A percentile compares a stretch with the other conserved stretches of the same genome.
These are phyloP conservation scores for Lipomyces lipofer DNA, from an alignment of 805 yeast species.

Conservation along the genomic window DNA sequence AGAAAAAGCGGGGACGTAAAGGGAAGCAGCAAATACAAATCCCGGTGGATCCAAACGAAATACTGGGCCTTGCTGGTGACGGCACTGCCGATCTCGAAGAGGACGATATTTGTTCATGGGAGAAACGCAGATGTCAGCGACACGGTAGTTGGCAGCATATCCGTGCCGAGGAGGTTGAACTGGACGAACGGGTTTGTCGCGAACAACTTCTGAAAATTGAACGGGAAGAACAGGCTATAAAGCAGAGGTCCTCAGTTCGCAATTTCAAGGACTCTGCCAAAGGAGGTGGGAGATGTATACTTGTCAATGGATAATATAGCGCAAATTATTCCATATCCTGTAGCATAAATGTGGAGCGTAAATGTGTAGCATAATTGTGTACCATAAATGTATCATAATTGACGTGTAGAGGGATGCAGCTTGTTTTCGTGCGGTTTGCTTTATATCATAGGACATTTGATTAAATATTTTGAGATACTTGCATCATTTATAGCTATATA, in stretches of 20 bases:
- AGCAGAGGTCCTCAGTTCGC: slow-evolving; percentile 16
- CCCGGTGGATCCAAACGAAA: slow-evolving; percentile 10
- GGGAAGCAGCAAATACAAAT: slow-evolving; percentile 8
- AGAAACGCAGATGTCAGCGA: slow-evolving; percentile 29
- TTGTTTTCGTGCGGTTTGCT: no score
- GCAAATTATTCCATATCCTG: neutral
- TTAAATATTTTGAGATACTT: no score
- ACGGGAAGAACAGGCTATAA: slow-evolving; percentile 11
- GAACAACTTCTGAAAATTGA: slow-evolving; percentile 10
- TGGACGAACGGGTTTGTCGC: slow-evolving; percentile 21
- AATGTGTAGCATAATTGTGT: neutral
- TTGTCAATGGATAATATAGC: neutral
- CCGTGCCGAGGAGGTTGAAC: slow-evolving; percentile 27
- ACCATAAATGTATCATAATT: no score
- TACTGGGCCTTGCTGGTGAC: slow-evolving; percentile 3
- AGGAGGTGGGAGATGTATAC: slow-evolving; percentile 17
- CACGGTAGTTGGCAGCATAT: slow-evolving; percentile 33
- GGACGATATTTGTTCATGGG: slow-evolving; percentile 25
- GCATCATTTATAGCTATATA: no score
- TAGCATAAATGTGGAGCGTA: neutral
- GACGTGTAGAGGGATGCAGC: no score
- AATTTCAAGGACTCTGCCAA: slow-evolving; percentile 16
- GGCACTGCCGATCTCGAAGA: slow-evolving; percentile 7
- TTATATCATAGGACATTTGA: no score
- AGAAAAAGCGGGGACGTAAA: neutral